A percentile compares a stretch with the other conserved stretches of the same genome.
phyloP scores from a whole-genome alignment of 192 early-diverging fungal species.

The Coemansia sp. region DNA sequence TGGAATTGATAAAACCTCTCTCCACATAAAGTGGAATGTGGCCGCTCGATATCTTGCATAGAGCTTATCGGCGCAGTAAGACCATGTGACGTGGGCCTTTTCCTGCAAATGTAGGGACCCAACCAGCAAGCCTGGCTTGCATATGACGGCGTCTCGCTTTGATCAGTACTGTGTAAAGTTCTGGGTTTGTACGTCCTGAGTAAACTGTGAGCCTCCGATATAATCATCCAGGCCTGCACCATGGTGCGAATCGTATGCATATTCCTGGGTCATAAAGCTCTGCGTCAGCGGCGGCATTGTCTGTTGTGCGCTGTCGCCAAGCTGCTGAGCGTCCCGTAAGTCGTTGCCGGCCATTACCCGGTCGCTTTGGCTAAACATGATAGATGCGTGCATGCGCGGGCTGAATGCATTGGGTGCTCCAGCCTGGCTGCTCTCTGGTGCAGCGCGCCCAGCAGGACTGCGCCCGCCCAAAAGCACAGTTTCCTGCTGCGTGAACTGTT shows the following conservation, averaged over 20 bases:
- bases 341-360: conserved; percentile 27
- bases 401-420: conserved; percentile 24
- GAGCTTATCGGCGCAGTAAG: background rate
- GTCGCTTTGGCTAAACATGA: conserved; percentile 53
- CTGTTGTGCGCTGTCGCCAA: background rate
- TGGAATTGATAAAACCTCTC: background rate
- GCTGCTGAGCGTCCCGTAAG: background rate
- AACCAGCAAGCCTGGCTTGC: background rate
- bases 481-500: conserved; percentile 45
- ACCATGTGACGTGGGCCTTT: conserved; percentile 8
- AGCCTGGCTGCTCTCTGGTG: background rate
- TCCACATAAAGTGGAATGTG: background rate
- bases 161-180: conserved; percentile 48
- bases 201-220: conserved; percentile 16
- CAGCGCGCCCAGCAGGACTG: background rate
- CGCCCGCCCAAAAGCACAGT: conserved; percentile 30
- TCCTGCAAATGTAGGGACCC: conserved; percentile 2
- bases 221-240: conserved; percentile 8
- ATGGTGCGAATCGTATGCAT: conserved; percentile 12
- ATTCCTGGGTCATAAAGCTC: conserved; percentile 34
- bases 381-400: conserved; percentile 49
- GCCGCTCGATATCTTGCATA: background rate
- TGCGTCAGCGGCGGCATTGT: conserved; percentile 33
- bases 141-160: background rate
- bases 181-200: conserved; percentile 33